phyloP scores from a whole-genome alignment of 306 rosid species.

The Prunus padus region DNA sequence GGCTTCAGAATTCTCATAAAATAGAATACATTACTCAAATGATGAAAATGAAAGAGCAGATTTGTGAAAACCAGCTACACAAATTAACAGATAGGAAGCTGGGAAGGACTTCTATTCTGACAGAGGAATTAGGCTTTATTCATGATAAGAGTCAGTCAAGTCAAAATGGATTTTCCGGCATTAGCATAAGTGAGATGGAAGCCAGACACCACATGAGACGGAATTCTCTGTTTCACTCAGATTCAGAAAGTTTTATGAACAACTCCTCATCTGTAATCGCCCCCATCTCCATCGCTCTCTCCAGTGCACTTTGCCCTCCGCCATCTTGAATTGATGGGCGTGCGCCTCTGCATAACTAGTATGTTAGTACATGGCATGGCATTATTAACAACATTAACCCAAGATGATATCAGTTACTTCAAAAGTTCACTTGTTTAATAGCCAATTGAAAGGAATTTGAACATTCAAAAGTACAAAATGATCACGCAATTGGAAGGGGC shows the following conservation, averaged over 20 bases:
- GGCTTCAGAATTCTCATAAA: background rate
- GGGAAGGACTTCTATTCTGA: background rate
- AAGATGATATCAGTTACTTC: background rate
- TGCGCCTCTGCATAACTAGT: conserved; percentile 64
- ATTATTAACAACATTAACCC: background rate
- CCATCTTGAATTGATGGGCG: conserved; percentile 72
- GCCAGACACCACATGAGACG: background rate
- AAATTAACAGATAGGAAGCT: background rate
- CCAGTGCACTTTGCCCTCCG: conserved; percentile 72
- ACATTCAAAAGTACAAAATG: background rate
- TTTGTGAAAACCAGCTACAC: background rate
- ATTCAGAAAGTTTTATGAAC: conserved; percentile 67
- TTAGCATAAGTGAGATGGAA: background rate
- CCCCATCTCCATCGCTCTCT: conserved; percentile 97
- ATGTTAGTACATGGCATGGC: conserved; percentile 21
- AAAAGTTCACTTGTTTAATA: background rate
- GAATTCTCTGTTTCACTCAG: conserved; percentile 28
- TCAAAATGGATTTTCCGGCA: background rate
- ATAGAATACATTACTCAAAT: background rate
- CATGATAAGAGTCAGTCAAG: background rate
- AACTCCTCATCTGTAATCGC: conserved; percentile 91
- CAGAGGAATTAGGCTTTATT: background rate
- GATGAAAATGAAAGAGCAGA: background rate
- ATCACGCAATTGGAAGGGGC: background rate
- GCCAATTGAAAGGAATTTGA: background rate